Evolutionary conservation across 108 stramenopile genomes (phyloP).

Genomic region (Bacterosira constricta): DNA sequence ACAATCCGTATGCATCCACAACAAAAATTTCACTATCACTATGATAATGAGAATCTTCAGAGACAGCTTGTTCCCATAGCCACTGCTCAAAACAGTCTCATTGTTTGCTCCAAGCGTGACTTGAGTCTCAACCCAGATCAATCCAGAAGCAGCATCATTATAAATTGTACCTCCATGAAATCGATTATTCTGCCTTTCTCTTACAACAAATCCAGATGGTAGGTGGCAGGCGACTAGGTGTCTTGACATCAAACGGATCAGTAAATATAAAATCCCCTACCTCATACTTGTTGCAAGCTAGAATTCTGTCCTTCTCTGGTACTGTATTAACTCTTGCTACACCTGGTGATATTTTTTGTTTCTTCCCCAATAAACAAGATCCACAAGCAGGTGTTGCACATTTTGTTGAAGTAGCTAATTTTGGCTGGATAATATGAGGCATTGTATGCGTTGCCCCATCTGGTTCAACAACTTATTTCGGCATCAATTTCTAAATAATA

Average conservation of each 20-base stretch:
- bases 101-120: conserved; percentile 25
- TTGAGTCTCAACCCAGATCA: conserved; percentile 26
- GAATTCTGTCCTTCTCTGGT: no score
- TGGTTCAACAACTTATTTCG: no score
- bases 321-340: no score
- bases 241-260: conserved; percentile 22
- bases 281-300: no score
- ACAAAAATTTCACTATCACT: conserved; percentile 34
- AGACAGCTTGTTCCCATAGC: background rate
- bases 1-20: background rate
- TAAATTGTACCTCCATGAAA: conserved; percentile 49
- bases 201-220: conserved; percentile 34
- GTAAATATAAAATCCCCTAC: conserved; percentile 27
- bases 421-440: no score
- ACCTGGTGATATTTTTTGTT: no score
- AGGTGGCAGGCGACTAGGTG: conserved; percentile 33
- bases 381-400: no score
- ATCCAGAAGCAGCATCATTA: conserved; percentile 21
- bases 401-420: no score
- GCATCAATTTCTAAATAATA: no score
- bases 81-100: conserved; percentile 30
- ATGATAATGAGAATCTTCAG: conserved; percentile 28
- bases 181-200: conserved; percentile 7
- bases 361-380: no score
- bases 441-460: no score